Evolutionary conservation across 495 filamentous ascomycete genomes (phyloP).

Genomic region (Penicillium desertorum): DNA sequence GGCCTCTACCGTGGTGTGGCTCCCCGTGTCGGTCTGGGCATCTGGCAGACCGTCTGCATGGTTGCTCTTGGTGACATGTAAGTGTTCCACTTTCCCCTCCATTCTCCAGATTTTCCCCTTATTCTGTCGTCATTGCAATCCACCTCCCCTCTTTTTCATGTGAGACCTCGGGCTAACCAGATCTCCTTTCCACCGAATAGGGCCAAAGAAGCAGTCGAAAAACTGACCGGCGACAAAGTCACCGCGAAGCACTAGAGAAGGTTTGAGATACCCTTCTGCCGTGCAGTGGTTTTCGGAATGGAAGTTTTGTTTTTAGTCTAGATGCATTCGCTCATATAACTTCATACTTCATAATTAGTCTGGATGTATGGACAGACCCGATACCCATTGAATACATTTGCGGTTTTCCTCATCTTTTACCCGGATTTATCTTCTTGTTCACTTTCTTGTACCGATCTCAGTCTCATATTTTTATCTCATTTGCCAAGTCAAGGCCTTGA

Average conservation of each 20-base stretch:
- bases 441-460: background rate
- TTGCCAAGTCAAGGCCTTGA: background rate
- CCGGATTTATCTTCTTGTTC: slow-evolving; percentile 2
- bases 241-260: slow-evolving; percentile 92
- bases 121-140: slow-evolving; percentile 9
- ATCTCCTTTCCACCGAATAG: slow-evolving; percentile 50
- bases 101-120: slow-evolving; percentile 1
- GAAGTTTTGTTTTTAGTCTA: slow-evolving; percentile 13
- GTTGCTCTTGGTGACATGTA: slow-evolving; percentile 98
- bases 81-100: slow-evolving; percentile 40
- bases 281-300: slow-evolving; percentile 26
- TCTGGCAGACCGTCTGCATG: slow-evolving; percentile 99
- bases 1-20: slow-evolving; percentile 95
- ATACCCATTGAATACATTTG: slow-evolving; percentile 30
- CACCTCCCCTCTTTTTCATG: slow-evolving; percentile 16
- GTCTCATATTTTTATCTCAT: background rate
- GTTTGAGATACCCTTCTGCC: slow-evolving; percentile 52
- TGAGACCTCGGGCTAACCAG: slow-evolving; percentile 40
- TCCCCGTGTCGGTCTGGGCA: slow-evolving; percentile 87
- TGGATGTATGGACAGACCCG: slow-evolving; percentile 19
- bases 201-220: slow-evolving; percentile 96
- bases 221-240: slow-evolving; percentile 88
- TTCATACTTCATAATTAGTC: slow-evolving; percentile 17
- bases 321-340: slow-evolving; percentile 14
- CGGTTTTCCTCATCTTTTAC: slow-evolving; percentile 12